phyloP scores from a whole-genome alignment of 2,329 filamentous ascomycete species.

The Arachnopeziza araneosa region DNA sequence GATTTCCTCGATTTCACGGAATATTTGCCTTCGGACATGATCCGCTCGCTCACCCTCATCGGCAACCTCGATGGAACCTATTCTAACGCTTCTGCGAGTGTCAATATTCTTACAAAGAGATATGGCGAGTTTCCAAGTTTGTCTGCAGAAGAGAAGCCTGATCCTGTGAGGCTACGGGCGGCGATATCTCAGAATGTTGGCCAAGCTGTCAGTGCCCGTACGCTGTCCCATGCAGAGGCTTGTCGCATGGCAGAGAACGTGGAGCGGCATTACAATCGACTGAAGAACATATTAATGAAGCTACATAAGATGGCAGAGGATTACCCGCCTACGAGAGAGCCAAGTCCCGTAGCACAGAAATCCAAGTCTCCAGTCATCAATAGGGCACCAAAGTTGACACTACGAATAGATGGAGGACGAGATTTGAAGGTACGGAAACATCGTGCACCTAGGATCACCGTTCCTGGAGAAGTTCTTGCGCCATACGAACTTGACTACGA shows the following conservation, averaged over 20 bases:
- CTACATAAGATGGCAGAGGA: conserved; percentile 55
- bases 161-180: conserved; percentile 47
- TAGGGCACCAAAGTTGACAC: conserved; percentile 42
- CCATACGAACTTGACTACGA: conserved; percentile 62
- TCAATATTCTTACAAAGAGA: conserved; percentile 50
- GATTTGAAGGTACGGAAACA: conserved; percentile 21
- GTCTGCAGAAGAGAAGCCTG: conserved; percentile 41
- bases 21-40: conserved; percentile 62
- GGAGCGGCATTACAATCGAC: conserved; percentile 55
- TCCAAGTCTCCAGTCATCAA: conserved; percentile 49
- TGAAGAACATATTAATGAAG: conserved; percentile 53
- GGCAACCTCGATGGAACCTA: conserved; percentile 58
- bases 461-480: conserved; percentile 60
- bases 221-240: conserved; percentile 57
- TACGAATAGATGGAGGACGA: conserved; percentile 38
- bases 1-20: conserved; percentile 61
- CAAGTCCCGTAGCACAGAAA: conserved; percentile 39
- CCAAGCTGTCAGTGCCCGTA: conserved; percentile 49
- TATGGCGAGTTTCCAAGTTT: conserved; percentile 52
- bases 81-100: conserved; percentile 46
- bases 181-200: conserved; percentile 54
- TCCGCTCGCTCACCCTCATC: conserved; percentile 60
- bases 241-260: conserved; percentile 59
- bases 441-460: conserved; percentile 52
- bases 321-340: conserved; percentile 46